Conservation (phyloP, 83 land plant genomes). For the Thuja plicata region DNA sequence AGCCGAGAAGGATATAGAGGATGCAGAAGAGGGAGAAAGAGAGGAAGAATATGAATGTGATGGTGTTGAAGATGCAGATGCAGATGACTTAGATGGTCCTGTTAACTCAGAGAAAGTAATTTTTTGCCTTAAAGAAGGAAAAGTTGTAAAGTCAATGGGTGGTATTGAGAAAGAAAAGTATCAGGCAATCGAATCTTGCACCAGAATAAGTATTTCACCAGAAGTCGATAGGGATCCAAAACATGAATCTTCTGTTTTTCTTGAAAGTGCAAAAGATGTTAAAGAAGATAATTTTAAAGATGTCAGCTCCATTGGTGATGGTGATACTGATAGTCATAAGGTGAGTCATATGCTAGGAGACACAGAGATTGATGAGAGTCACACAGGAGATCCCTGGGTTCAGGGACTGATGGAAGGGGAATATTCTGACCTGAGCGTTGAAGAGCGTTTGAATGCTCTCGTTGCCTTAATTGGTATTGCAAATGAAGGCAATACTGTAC, state of each 20-base stretch:
- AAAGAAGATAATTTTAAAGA: conserved; percentile 15
- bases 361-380: conserved; percentile 87
- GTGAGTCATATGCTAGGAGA: conserved; percentile 32
- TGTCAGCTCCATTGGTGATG: conserved; percentile 17
- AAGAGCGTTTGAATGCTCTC: conserved; percentile 93
- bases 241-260: conserved; percentile 9
- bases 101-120: conserved; percentile 19
- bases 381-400: conserved; percentile 86
- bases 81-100: conserved; percentile 36
- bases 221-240: conserved; percentile 14
- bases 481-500: conserved; percentile 94
- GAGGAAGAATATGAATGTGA: conserved; percentile 85
- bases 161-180: conserved; percentile 23
- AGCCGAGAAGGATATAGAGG: conserved; percentile 49
- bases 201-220: conserved; percentile 11
- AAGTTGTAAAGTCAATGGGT: neutral
- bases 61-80: conserved; percentile 75
- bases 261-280: conserved; percentile 7
- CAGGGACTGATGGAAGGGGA: conserved; percentile 96
- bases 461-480: conserved; percentile 83
- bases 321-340: conserved; percentile 15
- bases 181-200: conserved; percentile 8
- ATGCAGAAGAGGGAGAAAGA: conserved; percentile 67
- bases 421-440: conserved; percentile 89
- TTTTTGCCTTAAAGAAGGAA: conserved; percentile 18